Evolutionary conservation across 2,329 filamentous ascomycete species (phyloP), one percentile per base, ranked within the genome.

Genomic region (Hymenoscyphus occultus): DNA sequence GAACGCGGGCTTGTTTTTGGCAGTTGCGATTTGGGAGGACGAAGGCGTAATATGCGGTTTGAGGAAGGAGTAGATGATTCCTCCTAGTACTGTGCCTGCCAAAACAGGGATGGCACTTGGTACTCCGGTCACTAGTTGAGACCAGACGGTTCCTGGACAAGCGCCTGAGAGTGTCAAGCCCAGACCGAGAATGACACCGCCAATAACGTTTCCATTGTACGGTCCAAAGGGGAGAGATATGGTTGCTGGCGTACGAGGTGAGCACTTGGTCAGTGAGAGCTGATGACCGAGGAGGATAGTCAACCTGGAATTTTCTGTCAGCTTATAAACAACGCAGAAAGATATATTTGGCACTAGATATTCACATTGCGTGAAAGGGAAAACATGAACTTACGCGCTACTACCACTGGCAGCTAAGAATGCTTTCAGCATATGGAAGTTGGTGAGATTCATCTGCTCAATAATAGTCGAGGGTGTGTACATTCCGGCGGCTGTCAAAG

Each of bases 361-460:
- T n/a, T 12, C 7, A 12, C 7, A 28, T 35, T 14, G 13, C 9
- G 12, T n/a, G 4, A 32, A 31, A 2, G 5, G 32, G 51, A 61
- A 1, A 6, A 16, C 2, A 7, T 28, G 19, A 39, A 42, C 85
- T 74, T 80, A 88, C 84, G 84, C 83, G 76, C 85, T 89, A 69
- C 80, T 81, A 32, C 84, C 86, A 10, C 85, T 85, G 3, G 87
- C 88, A 1, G 84, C 81, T 3, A 90, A 76, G 71, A 90, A 90
- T 10, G 82, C 81, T 75, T 89, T 83, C 39, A 88, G 73, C 87
- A 90, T 90, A 73, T 87, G 86, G 76, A 84, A 89, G 72, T 88
- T 82, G 59, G 81, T 76, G 57, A 89, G 78, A 31, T 78, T 80
- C 77, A 90, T 82, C 77, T 90, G 88, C 9, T 80, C 77, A 64